These are phyloP conservation scores for Allomyces macrogynus DNA, from an alignment of 192 early-diverging fungal species.

Conservation along the genomic window DNA sequence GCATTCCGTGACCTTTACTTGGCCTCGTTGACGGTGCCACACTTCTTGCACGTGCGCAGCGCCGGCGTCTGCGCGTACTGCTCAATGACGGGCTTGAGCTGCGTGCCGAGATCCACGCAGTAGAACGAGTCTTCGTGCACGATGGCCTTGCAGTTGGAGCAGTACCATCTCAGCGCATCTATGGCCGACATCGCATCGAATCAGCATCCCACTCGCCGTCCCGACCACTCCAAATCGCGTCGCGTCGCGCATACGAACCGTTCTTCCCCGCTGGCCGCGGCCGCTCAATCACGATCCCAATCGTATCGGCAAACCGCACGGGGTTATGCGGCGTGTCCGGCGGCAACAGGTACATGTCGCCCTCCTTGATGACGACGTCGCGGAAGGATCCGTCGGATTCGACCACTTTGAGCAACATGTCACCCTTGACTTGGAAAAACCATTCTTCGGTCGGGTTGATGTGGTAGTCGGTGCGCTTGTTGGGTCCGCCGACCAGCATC, in stretches of 20 bases:
- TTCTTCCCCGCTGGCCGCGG: conserved; percentile 38
- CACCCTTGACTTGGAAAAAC: conserved; percentile 89
- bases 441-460: conserved; percentile 96
- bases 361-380: conserved; percentile 74
- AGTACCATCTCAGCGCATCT: conserved; percentile 93
- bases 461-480: conserved; percentile 90
- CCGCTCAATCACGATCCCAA: conserved; percentile 90
- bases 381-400: conserved; percentile 42
- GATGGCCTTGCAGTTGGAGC: conserved; percentile 55
- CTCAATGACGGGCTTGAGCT: conserved; percentile 83
- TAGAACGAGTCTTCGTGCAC: conserved; percentile 81
- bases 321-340: conserved; percentile 87
- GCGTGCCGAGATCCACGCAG: conserved; percentile 69
- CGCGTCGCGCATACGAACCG: too few species aligned
- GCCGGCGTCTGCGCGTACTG: conserved; percentile 38
- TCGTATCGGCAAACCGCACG: conserved; percentile 69
- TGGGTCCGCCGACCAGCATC: conserved; percentile 86
- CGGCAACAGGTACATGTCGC: conserved; percentile 90
- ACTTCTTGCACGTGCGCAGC: conserved; percentile 59
- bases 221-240: too few species aligned
- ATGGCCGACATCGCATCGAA: not conserved
- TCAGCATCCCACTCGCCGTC: too few species aligned
- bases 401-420: conserved; percentile 82
- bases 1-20: conserved; percentile 5
- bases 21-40: conserved; percentile 37